These are phyloP conservation scores for Fraxinus dipetala DNA, from an alignment of 305 asterid species.

Conservation along the genomic window DNA sequence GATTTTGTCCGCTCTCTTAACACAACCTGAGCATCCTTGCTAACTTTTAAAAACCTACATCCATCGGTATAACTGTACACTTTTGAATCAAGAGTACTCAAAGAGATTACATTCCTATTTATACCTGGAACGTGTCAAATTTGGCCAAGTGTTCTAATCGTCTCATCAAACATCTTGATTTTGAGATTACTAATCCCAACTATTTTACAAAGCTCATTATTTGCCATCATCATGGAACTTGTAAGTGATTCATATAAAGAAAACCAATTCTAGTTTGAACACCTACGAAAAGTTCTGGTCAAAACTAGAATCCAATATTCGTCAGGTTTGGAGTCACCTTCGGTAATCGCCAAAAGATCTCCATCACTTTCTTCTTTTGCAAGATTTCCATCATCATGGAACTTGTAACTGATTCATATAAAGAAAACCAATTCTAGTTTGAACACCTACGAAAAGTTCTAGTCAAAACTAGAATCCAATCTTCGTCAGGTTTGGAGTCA, in stretches of 20 bases:
- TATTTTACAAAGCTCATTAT: not conserved
- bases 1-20: not conserved
- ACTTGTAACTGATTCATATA: not conserved
- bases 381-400: no score
- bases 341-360: not conserved
- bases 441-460: not conserved
- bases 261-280: not conserved
- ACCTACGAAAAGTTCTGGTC: not conserved
- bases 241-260: not conserved
- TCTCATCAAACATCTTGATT: not conserved
- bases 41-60: not conserved
- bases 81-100: not conserved
- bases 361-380: not conserved
- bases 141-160: not conserved
- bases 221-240: not conserved
- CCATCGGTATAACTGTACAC: not conserved
- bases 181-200: not conserved
- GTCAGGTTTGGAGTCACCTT: not conserved
- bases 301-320: not conserved
- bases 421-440: not conserved
- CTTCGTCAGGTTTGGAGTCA: not conserved
- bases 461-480: not conserved
- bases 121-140: not conserved
- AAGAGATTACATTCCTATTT: not conserved
- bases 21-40: not conserved